Percentiles rank a stretch among this genome's conserved stretches.
phyloP scores from a whole-genome alignment of 139 green algal species.

The Spirogloea muscicola region DNA sequence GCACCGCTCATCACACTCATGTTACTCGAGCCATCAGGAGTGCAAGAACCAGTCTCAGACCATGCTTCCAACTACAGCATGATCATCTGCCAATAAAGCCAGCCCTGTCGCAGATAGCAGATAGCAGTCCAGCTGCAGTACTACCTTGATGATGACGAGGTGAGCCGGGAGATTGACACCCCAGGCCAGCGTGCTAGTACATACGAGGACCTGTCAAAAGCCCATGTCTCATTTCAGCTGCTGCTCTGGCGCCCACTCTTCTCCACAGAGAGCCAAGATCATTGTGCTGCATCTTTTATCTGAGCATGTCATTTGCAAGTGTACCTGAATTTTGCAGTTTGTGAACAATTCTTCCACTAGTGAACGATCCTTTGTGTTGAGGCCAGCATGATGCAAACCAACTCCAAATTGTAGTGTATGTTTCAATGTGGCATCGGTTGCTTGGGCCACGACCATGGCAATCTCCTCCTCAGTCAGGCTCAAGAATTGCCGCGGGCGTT shows the following conservation, averaged over 20 bases:
- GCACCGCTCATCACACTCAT: too few relatives aligned
- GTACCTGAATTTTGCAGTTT: slow-evolving; percentile 83
- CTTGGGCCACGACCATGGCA: slow-evolving; percentile 41
- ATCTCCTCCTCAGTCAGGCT: slow-evolving; percentile 70
- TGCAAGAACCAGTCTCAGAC: too few relatives aligned
- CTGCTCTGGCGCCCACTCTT: too few relatives aligned
- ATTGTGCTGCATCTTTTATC: too few relatives aligned
- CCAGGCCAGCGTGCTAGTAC: slow-evolving; percentile 34
- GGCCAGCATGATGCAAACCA: slow-evolving; percentile 92
- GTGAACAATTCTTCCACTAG: slow-evolving; percentile 85
- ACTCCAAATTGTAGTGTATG: slow-evolving; percentile 94
- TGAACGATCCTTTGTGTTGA: slow-evolving; percentile 73
- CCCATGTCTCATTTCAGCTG: too few relatives aligned
- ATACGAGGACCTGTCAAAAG: slow-evolving; percentile 41
- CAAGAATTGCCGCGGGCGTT: slow-evolving; percentile 74
- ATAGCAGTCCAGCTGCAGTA: too few relatives aligned
- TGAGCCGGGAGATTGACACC: slow-evolving; percentile 53
- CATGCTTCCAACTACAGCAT: too few relatives aligned
- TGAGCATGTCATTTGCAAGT: too few relatives aligned
- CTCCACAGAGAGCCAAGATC: too few relatives aligned
- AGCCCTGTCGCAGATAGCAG: too few relatives aligned
- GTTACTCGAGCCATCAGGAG: too few relatives aligned
- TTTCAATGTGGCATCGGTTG: slow-evolving; percentile 56
- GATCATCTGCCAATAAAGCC: too few relatives aligned
- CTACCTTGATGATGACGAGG: slow-evolving; percentile 51